phyloP scores from a whole-genome alignment of 2,329 filamentous ascomycete species.

The Penicillium griseofulvum region DNA sequence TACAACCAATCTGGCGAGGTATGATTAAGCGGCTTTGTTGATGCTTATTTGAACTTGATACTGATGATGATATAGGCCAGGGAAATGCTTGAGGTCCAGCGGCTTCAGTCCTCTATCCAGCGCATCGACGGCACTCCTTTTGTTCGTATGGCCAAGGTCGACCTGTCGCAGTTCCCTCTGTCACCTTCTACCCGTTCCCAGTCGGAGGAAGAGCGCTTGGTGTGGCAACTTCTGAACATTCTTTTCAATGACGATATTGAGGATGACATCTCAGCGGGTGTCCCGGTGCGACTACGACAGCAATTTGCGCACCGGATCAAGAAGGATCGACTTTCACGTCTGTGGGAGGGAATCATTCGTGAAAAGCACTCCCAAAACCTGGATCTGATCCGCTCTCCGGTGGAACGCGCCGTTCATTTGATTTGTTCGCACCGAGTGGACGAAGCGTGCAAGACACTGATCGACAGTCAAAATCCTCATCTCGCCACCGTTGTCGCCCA shows the following conservation, averaged over 20 bases:
- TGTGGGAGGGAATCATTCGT: conserved; percentile 47
- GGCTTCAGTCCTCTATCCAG: conserved; percentile 44
- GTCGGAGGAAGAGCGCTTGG: conserved; percentile 42
- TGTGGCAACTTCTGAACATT: conserved; percentile 84
- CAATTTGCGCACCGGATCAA: conserved; percentile 47
- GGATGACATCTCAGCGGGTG: conserved; percentile 45
- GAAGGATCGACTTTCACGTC: conserved; percentile 47
- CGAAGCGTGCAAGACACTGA: conserved; percentile 77
- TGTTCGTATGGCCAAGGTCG: conserved; percentile 38
- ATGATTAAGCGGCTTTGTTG: conserved; percentile 1
- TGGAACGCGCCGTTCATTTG: conserved; percentile 80
- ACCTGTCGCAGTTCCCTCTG: conserved; percentile 36
- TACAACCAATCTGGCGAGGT: conserved; percentile 25
- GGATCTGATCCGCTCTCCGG: conserved; percentile 61
- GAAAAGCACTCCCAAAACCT: conserved; percentile 67
- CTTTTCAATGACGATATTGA: conserved; percentile 71
- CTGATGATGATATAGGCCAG: conserved; percentile 18
- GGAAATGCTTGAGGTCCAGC: conserved; percentile 37
- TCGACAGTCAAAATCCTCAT: conserved; percentile 74
- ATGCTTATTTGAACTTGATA: background rate
- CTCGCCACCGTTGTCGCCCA: conserved; percentile 82
- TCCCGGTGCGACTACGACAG: conserved; percentile 39
- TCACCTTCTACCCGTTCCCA: conserved; percentile 28
- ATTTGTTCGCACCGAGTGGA: conserved; percentile 75
- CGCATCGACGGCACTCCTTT: conserved; percentile 59